Percentiles rank a stretch among this genome's conserved stretches.
These are phyloP conservation scores for Melaleuca alternifolia DNA, from an alignment of 345 rosid genomes.

Conservation along the genomic window DNA sequence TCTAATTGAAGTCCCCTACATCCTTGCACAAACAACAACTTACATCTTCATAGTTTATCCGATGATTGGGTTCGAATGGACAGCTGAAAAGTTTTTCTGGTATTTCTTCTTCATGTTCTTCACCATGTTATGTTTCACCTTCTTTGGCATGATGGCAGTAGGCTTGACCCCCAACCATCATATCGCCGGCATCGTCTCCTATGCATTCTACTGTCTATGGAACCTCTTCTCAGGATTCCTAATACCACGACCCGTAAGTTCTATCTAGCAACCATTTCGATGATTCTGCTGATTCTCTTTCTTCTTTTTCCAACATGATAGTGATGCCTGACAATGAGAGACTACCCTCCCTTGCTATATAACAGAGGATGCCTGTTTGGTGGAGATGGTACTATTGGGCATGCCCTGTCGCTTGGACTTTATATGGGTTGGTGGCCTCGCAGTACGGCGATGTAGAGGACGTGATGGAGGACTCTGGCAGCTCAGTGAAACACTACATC, in stretches of 20 bases:
- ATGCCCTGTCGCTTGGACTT: conserved; percentile 26
- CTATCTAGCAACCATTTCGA: background rate
- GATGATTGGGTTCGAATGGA: conserved; percentile 39
- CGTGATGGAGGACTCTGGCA: background rate
- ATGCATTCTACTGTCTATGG: conserved; percentile 23
- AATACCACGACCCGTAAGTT: conserved; percentile 25
- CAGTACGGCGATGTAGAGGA: conserved; percentile 20
- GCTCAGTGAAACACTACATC: conserved; percentile 8
- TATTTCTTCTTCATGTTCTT: conserved; percentile 36
- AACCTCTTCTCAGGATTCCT: conserved; percentile 36
- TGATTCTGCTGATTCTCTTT: background rate
- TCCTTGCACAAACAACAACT: conserved; percentile 12
- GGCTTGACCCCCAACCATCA: conserved; percentile 36
- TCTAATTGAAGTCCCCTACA: conserved; percentile 28
- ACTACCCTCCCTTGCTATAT: background rate
- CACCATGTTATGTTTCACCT: conserved; percentile 34
- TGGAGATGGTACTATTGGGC: conserved; percentile 45
- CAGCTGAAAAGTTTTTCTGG: conserved; percentile 31
- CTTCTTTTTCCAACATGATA: background rate
- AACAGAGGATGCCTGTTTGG: conserved; percentile 36
- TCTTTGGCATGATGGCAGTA: conserved; percentile 32
- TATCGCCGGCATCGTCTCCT: conserved; percentile 13
- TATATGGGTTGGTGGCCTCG: conserved; percentile 28
- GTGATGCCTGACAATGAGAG: background rate
- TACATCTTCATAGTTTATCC: conserved; percentile 25